Evolutionary conservation across 2,329 filamentous ascomycete species (phyloP), one percentile per base, ranked within the genome.

Genomic region (Niveomyces coronatus): DNA sequence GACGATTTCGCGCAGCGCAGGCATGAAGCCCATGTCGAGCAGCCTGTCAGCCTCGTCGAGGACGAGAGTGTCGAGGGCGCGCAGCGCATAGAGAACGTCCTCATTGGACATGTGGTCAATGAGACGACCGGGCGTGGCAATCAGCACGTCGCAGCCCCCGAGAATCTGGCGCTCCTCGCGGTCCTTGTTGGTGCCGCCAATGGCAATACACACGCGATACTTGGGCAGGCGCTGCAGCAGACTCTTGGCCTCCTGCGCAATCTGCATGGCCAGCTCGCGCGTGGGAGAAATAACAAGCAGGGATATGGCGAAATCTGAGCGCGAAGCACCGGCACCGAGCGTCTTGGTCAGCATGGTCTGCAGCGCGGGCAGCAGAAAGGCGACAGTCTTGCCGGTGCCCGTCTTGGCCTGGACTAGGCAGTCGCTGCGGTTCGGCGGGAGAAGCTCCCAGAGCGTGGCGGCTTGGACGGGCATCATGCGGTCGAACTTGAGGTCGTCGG

Each of bases 361-460:
- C 24, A 93, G 63, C n/a, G 84, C 72, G n/a, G 85, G 86, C 4
- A 91, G 64, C 24, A 93, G 68, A 62, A 93, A 93, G 33, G 82
- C 85, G 39, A 91, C 60, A 0, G 85, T 93, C 63, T 93, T 93
- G 49, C 85, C 85, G 0, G 86, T 93, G 47, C 85, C 85, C 1
- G 85, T 93, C 64, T 83, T 88, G 36, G 85, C 85, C 58, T 91
- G 85, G 6, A 85, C 85, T 42, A 93, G 65, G 42, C 76, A 64
- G 51, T 74, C 70, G 36, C 49, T 55, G 18, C 61, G 57, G 35
- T 57, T 58, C 0, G 62, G 61, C n/a, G 63, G 60, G 9, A 71
- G 60, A 39, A 72, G 61, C 36, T 64, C 59, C 42, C 60, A 53
- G 10, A 74, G 56, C 3, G 69, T 71, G 13, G 68, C 64, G 13